Conservation (phyloP, 371 early-diverging fungal species). For the Rhizopus delemar region DNA sequence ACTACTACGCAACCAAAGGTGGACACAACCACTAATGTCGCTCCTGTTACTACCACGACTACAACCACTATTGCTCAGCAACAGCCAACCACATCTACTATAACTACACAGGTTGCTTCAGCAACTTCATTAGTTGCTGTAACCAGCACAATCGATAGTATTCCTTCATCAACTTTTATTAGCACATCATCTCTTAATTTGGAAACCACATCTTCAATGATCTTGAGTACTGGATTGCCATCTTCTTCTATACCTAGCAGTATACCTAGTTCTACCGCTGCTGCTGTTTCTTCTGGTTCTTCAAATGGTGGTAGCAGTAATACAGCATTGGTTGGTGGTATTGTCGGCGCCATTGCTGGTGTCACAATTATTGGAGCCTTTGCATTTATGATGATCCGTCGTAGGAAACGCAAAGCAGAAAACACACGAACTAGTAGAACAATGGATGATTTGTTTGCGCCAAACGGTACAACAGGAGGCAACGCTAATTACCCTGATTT, state of each 20-base stretch:
- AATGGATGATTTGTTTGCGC: slow-evolving; percentile 30
- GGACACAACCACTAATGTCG: neutral
- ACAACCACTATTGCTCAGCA: slow-evolving; percentile 3
- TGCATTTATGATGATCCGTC: slow-evolving; percentile 9
- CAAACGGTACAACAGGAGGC: slow-evolving; percentile 10
- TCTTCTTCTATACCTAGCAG: neutral
- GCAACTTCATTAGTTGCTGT: neutral
- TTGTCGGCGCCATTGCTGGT: slow-evolving; percentile 6
- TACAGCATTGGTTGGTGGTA: slow-evolving; percentile 3
- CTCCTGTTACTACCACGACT: neutral
- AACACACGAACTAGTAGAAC: slow-evolving; percentile 24
- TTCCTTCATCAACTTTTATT: neutral
- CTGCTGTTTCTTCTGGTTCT: neutral
- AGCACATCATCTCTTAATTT: neutral
- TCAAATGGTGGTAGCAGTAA: neutral
- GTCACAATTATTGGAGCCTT: slow-evolving; percentile 3
- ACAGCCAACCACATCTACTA: neutral
- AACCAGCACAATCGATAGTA: neutral
- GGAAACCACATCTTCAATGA: neutral
- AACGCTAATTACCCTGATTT: neutral
- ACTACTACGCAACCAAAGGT: neutral
- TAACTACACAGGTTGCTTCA: neutral
- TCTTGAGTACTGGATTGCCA: neutral
- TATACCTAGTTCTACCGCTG: neutral
- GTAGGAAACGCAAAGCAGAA: neutral